phyloP scores from a whole-genome alignment of 2,329 filamentous ascomycete species.

The Xylaria sp. region DNA sequence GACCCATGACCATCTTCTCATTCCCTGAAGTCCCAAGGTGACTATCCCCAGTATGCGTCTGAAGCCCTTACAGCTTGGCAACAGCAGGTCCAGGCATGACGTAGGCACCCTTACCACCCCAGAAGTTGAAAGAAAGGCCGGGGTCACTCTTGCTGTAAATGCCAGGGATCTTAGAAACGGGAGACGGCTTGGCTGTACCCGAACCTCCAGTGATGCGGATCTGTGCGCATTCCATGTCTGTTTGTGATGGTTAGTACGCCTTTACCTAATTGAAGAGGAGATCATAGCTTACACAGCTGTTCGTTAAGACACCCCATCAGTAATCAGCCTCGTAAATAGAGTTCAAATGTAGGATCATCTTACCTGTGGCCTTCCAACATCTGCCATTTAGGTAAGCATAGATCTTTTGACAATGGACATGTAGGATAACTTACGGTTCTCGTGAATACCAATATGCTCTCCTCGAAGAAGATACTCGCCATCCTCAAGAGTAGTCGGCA shows the following conservation, averaged over 20 bases:
- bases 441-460: slow-evolving; percentile 55
- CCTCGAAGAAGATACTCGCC: slow-evolving; percentile 53
- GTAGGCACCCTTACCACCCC: slow-evolving; percentile 33
- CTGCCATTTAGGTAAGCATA: slow-evolving; percentile 30
- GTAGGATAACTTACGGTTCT: slow-evolving; percentile 31
- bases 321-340: not conserved
- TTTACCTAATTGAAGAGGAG: not conserved
- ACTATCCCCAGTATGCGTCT: no score
- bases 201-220: slow-evolving; percentile 33
- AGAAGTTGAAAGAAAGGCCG: slow-evolving; percentile 38
- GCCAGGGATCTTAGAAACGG: slow-evolving; percentile 48
- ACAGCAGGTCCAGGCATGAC: slow-evolving; percentile 38
- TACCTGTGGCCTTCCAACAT: slow-evolving; percentile 40
- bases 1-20: no score
- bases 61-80: slow-evolving; percentile 8
- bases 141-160: slow-evolving; percentile 40
- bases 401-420: not conserved
- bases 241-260: slow-evolving; percentile 1
- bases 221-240: slow-evolving; percentile 38
- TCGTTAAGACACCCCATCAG: not conserved
- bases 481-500: slow-evolving; percentile 47
- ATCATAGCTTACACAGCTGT: slow-evolving; percentile 19
- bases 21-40: no score
- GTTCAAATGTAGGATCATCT: not conserved
- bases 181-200: slow-evolving; percentile 32